phyloP scores from a whole-genome alignment of 371 early-diverging fungal genomes.

The Mortierella sp. region DNA sequence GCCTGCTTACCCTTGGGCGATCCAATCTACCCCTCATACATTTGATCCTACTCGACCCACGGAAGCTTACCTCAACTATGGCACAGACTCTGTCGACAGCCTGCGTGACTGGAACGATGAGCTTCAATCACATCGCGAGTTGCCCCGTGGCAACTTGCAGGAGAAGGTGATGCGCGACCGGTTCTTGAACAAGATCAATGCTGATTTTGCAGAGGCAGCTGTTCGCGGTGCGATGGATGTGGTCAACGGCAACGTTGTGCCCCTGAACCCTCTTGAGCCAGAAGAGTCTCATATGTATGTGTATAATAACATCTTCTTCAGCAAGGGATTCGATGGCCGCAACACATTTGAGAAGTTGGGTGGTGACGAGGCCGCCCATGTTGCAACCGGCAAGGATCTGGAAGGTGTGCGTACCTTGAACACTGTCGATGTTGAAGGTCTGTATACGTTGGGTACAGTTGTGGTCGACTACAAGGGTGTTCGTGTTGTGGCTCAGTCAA shows the following conservation, averaged over 20 bases:
- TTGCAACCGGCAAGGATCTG: constrained; percentile 93
- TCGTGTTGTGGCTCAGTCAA: constrained; percentile 91
- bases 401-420: constrained; percentile 87
- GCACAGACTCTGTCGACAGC: constrained; percentile 77
- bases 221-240: constrained; percentile 86
- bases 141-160: constrained; percentile 78
- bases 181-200: constrained; percentile 81
- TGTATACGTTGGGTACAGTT: constrained; percentile 89
- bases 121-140: constrained; percentile 87
- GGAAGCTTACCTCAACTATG: constrained; percentile 72
- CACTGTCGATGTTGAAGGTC: constrained; percentile 77
- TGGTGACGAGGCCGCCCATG: constrained; percentile 93
- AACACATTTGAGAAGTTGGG: constrained; percentile 86
- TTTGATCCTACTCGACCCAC: constrained; percentile 75
- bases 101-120: constrained; percentile 98
- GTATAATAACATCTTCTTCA: constrained; percentile 96
- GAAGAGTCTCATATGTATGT: constrained; percentile 88
- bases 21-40: constrained; percentile 63
- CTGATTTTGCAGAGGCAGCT: constrained; percentile 94
- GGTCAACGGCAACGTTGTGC: constrained; percentile 80
- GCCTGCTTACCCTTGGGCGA: constrained; percentile 87
- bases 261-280: constrained; percentile 85
- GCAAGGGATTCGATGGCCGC: constrained; percentile 89
- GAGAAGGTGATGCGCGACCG: constrained; percentile 92
- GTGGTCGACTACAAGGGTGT: constrained; percentile 93